phyloP scores from a whole-genome alignment of 169 alveolate species.

The Cryptosporidium sp. region DNA sequence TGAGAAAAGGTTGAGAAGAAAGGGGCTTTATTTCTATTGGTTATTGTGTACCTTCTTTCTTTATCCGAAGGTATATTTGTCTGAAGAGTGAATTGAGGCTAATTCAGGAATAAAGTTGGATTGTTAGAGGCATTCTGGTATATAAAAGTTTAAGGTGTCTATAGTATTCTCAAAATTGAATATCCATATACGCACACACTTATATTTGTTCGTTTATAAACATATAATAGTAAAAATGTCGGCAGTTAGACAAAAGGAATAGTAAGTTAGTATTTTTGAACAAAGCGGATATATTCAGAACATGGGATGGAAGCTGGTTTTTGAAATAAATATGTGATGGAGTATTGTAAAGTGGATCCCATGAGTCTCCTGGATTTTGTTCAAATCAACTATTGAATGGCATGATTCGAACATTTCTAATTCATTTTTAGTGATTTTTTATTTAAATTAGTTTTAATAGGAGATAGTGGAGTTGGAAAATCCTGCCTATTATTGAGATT shows the following conservation, averaged over 20 bases:
- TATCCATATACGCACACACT: conserved; percentile 4
- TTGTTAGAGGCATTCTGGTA: neutral
- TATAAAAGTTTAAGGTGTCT: neutral
- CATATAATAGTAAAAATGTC: conserved; percentile 16
- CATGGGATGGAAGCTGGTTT: neutral
- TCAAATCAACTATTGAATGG: neutral
- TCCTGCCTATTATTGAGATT: conserved; percentile 95
- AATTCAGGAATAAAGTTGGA: neutral
- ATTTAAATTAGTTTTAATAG: conserved; percentile 96
- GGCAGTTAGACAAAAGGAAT: conserved; percentile 56
- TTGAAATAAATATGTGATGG: neutral
- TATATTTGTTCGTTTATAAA: neutral
- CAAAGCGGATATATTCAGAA: neutral
- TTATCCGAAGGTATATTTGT: neutral
- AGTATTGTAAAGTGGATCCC: neutral
- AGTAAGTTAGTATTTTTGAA: conserved; percentile 30
- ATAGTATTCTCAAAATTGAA: neutral
- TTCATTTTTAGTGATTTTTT: conserved; percentile 86
- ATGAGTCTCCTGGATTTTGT: neutral
- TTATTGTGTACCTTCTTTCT: neutral
- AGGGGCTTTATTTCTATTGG: neutral
- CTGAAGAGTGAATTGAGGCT: neutral
- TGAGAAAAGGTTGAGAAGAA: neutral
- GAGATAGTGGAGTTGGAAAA: conserved; percentile 99
- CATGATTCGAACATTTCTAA: conserved; percentile 15